A percentile compares a stretch with the other conserved stretches of the same genome.
Evolutionary conservation across 2,329 filamentous ascomycete genomes (phyloP).

Genomic region (Neonectria coccinea): DNA sequence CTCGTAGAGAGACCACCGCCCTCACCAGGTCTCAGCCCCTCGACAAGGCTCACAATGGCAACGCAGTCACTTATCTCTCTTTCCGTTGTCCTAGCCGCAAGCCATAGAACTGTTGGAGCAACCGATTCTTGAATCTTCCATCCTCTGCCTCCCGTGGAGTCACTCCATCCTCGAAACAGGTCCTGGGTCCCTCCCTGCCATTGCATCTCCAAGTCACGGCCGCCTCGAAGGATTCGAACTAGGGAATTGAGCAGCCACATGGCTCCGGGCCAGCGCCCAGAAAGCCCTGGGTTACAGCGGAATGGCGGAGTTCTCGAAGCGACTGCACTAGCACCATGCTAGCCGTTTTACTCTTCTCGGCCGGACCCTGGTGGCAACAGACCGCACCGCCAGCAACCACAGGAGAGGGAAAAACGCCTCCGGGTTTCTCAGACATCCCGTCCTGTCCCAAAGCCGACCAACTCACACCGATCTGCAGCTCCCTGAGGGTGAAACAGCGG

Average conservation of each 20-base stretch:
- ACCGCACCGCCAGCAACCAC: constrained; percentile 4
- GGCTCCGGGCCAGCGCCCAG: background rate
- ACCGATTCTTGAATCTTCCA: background rate
- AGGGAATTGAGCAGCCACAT: constrained; percentile 12
- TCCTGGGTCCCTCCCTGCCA: background rate
- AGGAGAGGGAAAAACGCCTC: constrained; percentile 2
- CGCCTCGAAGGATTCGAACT: background rate
- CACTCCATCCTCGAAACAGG: constrained; percentile 9
- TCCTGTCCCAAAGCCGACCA: background rate
- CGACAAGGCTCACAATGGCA: background rate
- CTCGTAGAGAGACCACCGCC: background rate
- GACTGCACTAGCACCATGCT: constrained; percentile 6
- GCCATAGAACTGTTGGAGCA: background rate
- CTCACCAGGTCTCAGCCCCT: background rate
- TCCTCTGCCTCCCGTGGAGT: background rate
- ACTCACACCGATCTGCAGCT: background rate
- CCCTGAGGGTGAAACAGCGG: background rate
- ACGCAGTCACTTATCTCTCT: background rate
- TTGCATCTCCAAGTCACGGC: background rate
- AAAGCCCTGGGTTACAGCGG: background rate
- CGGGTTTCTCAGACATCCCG: background rate
- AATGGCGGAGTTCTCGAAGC: constrained; percentile 10
- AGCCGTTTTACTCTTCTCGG: constrained; percentile 9
- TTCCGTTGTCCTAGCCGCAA: background rate
- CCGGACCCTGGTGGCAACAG: constrained; percentile 11